Base-by-base conservation (phyloP, 176 grass and related monocot genomes). In the Areca catechu region DNA sequence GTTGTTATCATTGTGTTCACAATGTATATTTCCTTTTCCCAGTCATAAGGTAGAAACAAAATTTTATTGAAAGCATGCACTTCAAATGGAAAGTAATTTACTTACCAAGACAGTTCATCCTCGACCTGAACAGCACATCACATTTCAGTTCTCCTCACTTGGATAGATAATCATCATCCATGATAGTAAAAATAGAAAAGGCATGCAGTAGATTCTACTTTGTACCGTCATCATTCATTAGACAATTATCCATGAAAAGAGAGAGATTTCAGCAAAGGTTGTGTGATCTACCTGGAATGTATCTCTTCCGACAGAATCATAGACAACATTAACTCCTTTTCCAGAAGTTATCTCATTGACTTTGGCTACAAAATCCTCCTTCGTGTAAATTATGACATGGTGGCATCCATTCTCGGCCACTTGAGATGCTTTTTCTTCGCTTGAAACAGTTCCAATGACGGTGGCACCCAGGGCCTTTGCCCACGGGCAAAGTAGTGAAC, bases 291-390 rank as follows among this genome's bases (percentile, higher is more conserved):
- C 86, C 86, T 85, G 70, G 75, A 80, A 88, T 50, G 86, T 91
- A 24, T 97, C 86, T 78, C 91, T 97, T 20, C 92, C 92, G 25
- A 97, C 84, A 49, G 86, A 88, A 79, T 97, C 92, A 72, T 97
- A 97, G 18, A 97, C 86, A 48, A 80, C 83, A 49, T 88, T 68
- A 15, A 97, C 92, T 49, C 86, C 92, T 71, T 85, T 88, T 10
- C 75, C 86, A 7, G 21, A 62, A 57, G 92, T 97, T 59, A 97
- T 88, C 69, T 91, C 83, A 65, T 77, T 75, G 61, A 97, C 92
- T 78, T 58, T 88, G 54, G 71, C n/a, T 2, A 71, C 92, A 7
- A 97, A 83, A 69, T 97, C 80, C 62, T 91, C 78, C 78, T 82
- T 85, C 22, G 74, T 97, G 66, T 79, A 82, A 17, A 91, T 51